A percentile compares a stretch with the other conserved stretches of the same genome.
Conservation (phyloP, 805 yeast genomes). For the Starmerella khaoyaiensis region DNA sequence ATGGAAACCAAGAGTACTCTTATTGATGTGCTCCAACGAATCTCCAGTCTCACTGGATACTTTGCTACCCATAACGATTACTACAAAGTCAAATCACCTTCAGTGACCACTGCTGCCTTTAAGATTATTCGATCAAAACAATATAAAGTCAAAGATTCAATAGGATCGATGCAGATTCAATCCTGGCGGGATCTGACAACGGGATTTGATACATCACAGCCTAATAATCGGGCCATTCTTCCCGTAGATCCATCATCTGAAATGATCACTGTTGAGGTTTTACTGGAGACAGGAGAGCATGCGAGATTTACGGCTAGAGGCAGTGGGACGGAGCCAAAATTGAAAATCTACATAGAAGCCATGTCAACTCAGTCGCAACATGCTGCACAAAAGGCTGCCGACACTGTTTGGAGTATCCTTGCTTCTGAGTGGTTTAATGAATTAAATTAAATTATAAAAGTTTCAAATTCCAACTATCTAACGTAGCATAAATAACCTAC, state of each 20-base stretch:
- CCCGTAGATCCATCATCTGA: conserved; percentile 67
- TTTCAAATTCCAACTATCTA: no score
- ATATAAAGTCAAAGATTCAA: conserved; percentile 4
- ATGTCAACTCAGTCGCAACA: conserved; percentile 35
- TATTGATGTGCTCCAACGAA: conserved; percentile 40
- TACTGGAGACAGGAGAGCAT: conserved; percentile 24
- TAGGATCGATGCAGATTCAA: conserved; percentile 47
- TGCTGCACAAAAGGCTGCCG: conserved; percentile 42
- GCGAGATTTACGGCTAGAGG: conserved; percentile 81
- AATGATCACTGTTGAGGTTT: conserved; percentile 64
- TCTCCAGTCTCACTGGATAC: conserved; percentile 58
- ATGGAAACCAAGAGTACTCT: conserved; percentile 26
- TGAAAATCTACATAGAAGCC: conserved; percentile 85
- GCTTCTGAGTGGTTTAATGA: conserved; percentile 53
- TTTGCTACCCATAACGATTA: conserved; percentile 81
- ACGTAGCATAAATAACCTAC: no score
- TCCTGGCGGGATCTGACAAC: conserved; percentile 74
- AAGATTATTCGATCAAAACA: conserved; percentile 34
- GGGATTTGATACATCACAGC: conserved; percentile 65
- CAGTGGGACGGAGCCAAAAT: conserved; percentile 92
- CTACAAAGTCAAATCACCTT: conserved; percentile 48
- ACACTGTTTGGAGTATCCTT: conserved; percentile 52
- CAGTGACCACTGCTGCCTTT: conserved; percentile 44
- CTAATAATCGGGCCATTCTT: conserved; percentile 43
- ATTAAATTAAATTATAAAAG: background rate